Base-by-base conservation (phyloP, 805 yeast genomes). In the Candida sakaeoensis region DNA sequence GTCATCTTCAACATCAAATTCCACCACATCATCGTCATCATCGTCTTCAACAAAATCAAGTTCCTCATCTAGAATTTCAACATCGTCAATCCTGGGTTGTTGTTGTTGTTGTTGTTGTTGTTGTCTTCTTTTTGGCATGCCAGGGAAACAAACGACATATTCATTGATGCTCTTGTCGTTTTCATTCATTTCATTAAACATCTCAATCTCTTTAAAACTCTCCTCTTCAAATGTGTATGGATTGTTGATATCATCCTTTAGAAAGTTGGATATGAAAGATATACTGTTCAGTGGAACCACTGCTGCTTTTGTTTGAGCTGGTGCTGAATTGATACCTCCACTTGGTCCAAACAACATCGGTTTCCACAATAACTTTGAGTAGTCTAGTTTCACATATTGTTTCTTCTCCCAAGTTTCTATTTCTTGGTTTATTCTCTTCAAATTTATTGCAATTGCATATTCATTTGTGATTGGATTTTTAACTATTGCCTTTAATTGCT, bases 271-370 rank as follows among this genome's bases (percentile, higher is more conserved):
- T 34, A 84, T 68, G 48, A 76, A 60, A 1, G 82, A 70, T 17
- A 84, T 77, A 49, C 76, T 77, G 33, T 75, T 72, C 57, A 64
- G 60, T 17, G 61, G 47, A 13, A 51, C 46, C 1, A 51, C 32
- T 45, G 35, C 50, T 45, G 41, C 37, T 45, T 34, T 36, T 25
- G 61, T 64, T 61, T 54, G 55, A 1, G 74, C 66, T 1, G 77
- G 71, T 0, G 77, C 79, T 0, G 83, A 77, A 51, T 84, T 83
- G 25, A 87, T 81, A 10, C 95, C 95, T 16, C 93, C 88, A 0
- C 90, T 82, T 0, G 93, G 91, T 0, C 95, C 95, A 51, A 79
- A 74, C n/a, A 85, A 73, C 60, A 85, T 72, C 1, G 90, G 89
- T 50, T 83, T 85, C 95, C 96, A 88, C 10, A 87, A 46, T 10